Conservation (phyloP, 441 rosid species). For the Populus tomentosa region DNA sequence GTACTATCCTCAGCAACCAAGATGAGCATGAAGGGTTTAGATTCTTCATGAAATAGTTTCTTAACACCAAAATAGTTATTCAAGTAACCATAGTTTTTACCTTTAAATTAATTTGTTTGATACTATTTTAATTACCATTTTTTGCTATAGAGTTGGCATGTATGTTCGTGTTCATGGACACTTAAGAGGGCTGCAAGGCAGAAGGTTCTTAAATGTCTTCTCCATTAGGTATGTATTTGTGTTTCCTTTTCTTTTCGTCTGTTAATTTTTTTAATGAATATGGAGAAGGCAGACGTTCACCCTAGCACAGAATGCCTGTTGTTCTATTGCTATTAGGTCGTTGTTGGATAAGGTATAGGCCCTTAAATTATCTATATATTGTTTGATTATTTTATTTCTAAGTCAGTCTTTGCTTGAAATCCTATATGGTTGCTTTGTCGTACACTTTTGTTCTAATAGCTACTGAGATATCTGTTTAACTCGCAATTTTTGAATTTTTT, state of each 20-base stretch:
- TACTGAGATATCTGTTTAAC: not conserved
- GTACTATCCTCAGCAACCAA: not conserved
- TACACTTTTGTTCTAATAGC: not conserved
- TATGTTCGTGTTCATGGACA: slow-evolving; percentile 91
- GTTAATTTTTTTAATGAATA: not conserved
- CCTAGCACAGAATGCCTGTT: not conserved
- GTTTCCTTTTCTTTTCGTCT: slow-evolving; percentile 3
- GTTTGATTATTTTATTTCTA: not conserved
- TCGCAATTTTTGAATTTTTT: not conserved
- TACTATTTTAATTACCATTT: not conserved
- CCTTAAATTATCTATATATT: not conserved
- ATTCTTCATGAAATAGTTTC: not conserved
- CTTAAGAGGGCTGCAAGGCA: slow-evolving; percentile 71
- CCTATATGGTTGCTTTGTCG: not conserved
- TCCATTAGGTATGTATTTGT: slow-evolving; percentile 53
- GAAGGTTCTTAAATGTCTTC: slow-evolving; percentile 69
- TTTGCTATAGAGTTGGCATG: slow-evolving; percentile 56
- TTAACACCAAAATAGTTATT: not conserved
- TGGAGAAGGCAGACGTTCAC: not conserved
- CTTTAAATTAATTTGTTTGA: not conserved
- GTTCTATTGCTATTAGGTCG: not conserved
- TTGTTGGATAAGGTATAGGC: not conserved
- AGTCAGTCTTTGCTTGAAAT: not conserved
- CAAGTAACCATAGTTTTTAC: not conserved
- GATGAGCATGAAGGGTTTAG: not conserved